Evolutionary conservation across 495 filamentous ascomycete genomes (phyloP).

Genomic region (Physcia stellaris): DNA sequence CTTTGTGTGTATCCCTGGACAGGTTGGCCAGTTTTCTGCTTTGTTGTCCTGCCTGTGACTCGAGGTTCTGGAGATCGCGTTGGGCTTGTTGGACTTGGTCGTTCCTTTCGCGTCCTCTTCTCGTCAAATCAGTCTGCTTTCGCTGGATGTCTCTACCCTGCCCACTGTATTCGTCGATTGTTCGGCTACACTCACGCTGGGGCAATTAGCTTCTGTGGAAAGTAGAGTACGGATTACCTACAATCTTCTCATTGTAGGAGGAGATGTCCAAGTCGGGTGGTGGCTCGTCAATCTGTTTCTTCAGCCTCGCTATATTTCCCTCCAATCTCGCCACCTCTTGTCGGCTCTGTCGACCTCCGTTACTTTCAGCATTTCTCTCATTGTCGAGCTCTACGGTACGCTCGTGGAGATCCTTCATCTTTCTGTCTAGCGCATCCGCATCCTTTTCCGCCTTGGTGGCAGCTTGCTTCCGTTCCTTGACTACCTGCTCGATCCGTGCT

Average conservation of each 20-base stretch:
- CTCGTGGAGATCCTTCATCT: slow-evolving; percentile 38
- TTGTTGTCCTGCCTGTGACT: slow-evolving; percentile 68
- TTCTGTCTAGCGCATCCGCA: slow-evolving; percentile 34
- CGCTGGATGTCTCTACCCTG: slow-evolving; percentile 23
- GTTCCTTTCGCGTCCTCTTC: slow-evolving; percentile 8
- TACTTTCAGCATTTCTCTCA: slow-evolving; percentile 44
- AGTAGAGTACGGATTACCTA: neutral
- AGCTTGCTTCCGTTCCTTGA: slow-evolving; percentile 34
- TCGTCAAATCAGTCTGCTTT: slow-evolving; percentile 17
- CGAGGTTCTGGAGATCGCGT: slow-evolving; percentile 41
- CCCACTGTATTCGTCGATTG: slow-evolving; percentile 20
- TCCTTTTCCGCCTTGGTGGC: slow-evolving; percentile 35
- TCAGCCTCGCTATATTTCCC: slow-evolving; percentile 28
- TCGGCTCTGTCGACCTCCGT: slow-evolving; percentile 33
- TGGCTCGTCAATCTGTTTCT: slow-evolving; percentile 32
- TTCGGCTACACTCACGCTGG: slow-evolving; percentile 26
- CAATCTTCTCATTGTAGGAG: slow-evolving; percentile 35
- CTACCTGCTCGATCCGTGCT: slow-evolving; percentile 30
- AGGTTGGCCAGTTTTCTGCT: slow-evolving; percentile 41
- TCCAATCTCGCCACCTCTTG: slow-evolving; percentile 32
- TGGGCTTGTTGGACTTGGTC: slow-evolving; percentile 24
- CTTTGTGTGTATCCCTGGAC: slow-evolving; percentile 47
- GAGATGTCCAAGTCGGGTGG: slow-evolving; percentile 39
- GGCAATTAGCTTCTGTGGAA: slow-evolving; percentile 13
- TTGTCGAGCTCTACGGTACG: slow-evolving; percentile 39